Base-by-base conservation (phyloP, 768 basidiomycete genomes). In the Pisolithus tinctorius region DNA sequence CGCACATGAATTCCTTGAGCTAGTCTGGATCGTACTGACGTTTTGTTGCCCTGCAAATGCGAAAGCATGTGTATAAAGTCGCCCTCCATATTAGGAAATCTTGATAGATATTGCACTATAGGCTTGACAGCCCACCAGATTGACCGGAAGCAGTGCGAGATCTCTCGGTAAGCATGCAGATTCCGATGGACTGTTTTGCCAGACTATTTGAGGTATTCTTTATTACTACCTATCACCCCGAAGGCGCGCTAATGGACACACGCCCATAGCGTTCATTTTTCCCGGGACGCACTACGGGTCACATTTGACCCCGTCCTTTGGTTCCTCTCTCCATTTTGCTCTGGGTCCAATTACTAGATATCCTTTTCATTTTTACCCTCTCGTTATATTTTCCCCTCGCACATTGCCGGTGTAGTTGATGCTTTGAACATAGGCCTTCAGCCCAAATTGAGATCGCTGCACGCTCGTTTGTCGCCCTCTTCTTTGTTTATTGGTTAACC, bases 401-500 rank as follows among this genome's bases (percentile, higher is more conserved):
- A 16, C 37, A 27, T 36, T 27, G 34, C 30, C 30, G 45, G 16
- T 53, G 60, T 43, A 45, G 29, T 57, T 57, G 58, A 50, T 51
- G 60, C 50, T 52, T 36, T 62, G 53, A 50, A 56, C 45, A 31
- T 9, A 36, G 34, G 34, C 34, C 13, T 34, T 9, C 17, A 17
- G 30, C n/a, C 11, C 40, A 41, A 59, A 53, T 36, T 45, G 49
- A 14, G 51, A 55, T 16, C 46, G 50, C 51, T 9, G 27, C 31
- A 45, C 30, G 48, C 43, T 37, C 37, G 29, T 49, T 20, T 55
- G 55, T 53, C 59, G 17, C 52, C 64, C 64, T 65, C 53, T 55
- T 61, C 54, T 57, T 61, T 57, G 53, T 57, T 64, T 63, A 56
- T 60, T 59, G 55, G 34, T 44, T 52, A 44, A 6, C 55, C 50